Evolutionary conservation across 2,329 filamentous ascomycete genomes (phyloP).

Genomic region (Xylaria arbuscula): DNA sequence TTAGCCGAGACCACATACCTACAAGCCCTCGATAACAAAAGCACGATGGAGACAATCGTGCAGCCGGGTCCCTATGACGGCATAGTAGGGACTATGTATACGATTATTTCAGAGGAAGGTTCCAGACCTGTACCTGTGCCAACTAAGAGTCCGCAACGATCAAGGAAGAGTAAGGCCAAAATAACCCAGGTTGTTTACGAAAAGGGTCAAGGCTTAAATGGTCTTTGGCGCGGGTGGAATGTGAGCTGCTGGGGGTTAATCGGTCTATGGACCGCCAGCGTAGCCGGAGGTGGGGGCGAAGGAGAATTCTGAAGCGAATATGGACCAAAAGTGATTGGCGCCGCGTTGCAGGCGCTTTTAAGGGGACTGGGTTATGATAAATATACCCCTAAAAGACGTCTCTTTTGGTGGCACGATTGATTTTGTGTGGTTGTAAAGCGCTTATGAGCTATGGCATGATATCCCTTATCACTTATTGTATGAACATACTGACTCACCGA

Average conservation of each 20-base stretch:
- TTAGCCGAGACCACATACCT: slow-evolving; percentile 66
- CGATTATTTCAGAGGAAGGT: slow-evolving; percentile 86
- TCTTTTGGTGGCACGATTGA: slow-evolving; percentile 24
- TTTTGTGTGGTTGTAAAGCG: slow-evolving; percentile 31
- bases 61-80: slow-evolving; percentile 84
- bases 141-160: slow-evolving; percentile 42
- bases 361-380: not conserved
- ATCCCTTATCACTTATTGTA: slow-evolving; percentile 52
- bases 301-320: slow-evolving; percentile 62
- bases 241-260: slow-evolving; percentile 82
- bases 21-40: slow-evolving; percentile 59
- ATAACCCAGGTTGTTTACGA: slow-evolving; percentile 58
- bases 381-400: slow-evolving; percentile 21
- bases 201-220: slow-evolving; percentile 74
- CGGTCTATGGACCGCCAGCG: slow-evolving; percentile 76
- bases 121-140: slow-evolving; percentile 59
- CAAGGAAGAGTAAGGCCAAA: slow-evolving; percentile 51
- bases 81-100: slow-evolving; percentile 91
- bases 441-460: slow-evolving; percentile 57
- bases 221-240: slow-evolving; percentile 79
- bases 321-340: not conserved
- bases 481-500: slow-evolving; percentile 23
- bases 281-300: slow-evolving; percentile 70
- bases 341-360: not conserved
- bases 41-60: slow-evolving; percentile 77